A percentile compares a stretch with the other conserved stretches of the same genome.
Evolutionary conservation across 139 green algal species (phyloP).

Genomic region (Chlorella sp.): DNA sequence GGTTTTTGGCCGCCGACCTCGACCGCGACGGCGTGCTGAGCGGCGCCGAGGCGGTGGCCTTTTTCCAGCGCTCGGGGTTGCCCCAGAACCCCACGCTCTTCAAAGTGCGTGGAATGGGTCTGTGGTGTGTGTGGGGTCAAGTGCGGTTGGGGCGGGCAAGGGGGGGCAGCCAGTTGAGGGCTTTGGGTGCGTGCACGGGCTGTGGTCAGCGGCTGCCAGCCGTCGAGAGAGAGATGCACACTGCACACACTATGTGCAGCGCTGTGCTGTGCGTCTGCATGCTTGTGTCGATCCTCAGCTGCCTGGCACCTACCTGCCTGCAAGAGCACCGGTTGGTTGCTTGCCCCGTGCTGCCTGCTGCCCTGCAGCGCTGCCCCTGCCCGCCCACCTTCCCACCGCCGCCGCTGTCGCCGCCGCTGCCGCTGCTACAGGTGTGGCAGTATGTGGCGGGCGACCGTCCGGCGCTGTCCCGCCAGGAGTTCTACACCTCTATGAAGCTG

Average conservation of each 20-base stretch:
- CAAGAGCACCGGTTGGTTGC: no score
- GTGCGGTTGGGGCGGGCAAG: neutral
- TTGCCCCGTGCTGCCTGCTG: neutral
- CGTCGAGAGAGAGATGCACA: no score
- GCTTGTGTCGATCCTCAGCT: no score
- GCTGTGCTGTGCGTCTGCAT: no score
- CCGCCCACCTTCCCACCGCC: neutral
- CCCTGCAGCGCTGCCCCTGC: neutral
- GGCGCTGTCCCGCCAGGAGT: conserved; percentile 79
- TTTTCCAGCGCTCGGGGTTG: conserved; percentile 81
- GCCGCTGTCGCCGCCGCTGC: neutral
- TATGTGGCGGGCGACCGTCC: conserved; percentile 72
- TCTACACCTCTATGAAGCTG: conserved; percentile 82
- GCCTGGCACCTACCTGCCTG: no score
- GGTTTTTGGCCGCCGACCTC: conserved; percentile 49
- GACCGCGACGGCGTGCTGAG: conserved; percentile 40
- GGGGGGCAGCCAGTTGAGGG: neutral
- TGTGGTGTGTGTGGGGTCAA: neutral
- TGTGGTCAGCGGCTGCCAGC: no score
- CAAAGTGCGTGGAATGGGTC: conserved; percentile 54
- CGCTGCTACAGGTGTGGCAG: conserved; percentile 81
- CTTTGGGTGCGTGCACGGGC: neutral
- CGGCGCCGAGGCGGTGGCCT: conserved; percentile 78
- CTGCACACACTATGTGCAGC: no score
- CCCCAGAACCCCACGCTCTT: conserved; percentile 72